Conservation (phyloP, 495 filamentous ascomycete species). For the Hyphodiscus hymeniophilus region DNA sequence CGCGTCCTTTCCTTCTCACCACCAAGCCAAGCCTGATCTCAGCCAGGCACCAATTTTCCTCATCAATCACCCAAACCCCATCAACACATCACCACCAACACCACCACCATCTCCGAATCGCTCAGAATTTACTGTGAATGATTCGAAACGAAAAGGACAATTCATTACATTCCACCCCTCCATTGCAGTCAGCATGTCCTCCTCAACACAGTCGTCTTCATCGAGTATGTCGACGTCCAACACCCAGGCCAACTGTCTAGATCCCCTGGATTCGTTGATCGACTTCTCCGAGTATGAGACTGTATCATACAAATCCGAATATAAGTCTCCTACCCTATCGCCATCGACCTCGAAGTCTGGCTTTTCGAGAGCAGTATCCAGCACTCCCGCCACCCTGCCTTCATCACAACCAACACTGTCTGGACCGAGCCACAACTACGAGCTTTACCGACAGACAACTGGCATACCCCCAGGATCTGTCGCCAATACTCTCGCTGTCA, state of each 20-base stretch:
- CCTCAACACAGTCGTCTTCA: constrained; percentile 13
- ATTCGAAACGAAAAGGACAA: no score
- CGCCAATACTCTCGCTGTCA: constrained; percentile 59
- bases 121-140: not conserved
- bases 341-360: constrained; percentile 29
- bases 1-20: constrained; percentile 17
- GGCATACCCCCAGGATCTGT: constrained; percentile 74
- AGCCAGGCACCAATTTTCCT: constrained; percentile 25
- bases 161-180: not conserved
- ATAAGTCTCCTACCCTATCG: constrained; percentile 37
- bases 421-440: constrained; percentile 87
- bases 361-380: constrained; percentile 21
- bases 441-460: constrained; percentile 84
- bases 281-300: constrained; percentile 41
- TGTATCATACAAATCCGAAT: constrained; percentile 36
- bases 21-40: constrained; percentile 11
- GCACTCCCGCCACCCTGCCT: constrained; percentile 29
- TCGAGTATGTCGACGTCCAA: constrained; percentile 24
- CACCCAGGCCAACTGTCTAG: constrained; percentile 21
- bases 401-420: constrained; percentile 50
- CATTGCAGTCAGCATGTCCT: constrained; percentile 14
- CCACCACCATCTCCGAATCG: constrained; percentile 1
- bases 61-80: constrained; percentile 10
- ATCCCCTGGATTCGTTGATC: constrained; percentile 33
- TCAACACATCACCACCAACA: not conserved